Base-by-base conservation (phyloP, 306 rosid species). In the Sicyos baderoa region DNA sequence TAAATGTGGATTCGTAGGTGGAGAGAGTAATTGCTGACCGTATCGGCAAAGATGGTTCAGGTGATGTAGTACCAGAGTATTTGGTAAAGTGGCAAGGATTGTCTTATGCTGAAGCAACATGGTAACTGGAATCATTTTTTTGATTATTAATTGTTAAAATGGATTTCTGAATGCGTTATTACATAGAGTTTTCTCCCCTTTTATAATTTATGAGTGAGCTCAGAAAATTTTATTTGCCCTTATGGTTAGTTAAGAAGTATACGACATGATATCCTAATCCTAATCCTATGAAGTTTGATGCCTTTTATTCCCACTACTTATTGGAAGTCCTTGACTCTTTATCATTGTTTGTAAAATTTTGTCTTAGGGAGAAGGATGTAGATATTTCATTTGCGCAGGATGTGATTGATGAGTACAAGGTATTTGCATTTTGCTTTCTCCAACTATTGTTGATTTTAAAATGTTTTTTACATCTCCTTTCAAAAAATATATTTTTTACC, bases 1-100 rank as follows among this genome's bases (percentile, higher is more conserved):
- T 68, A 25, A 53, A 18, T 74, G 55, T 72, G 71, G 50, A 51
- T 67, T 76, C 45, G 65, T 82, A 93, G 97, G 99, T 85, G 75
- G 99, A 94, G 85, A 90, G 99, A 83, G 37, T 94, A 63, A 88
- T 94, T 83, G 80, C 99, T 17, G 96, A 90, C 78, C 86, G 96
- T 72, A 85, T 94, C 78, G 84, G 78, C 72, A 86, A 84, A 81
- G 99, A 90, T 80, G 81, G 74, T 73, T 80, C 90, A 71, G 90
- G 82, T 54, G 79, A 86, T 85, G 92, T 88, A 57, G 76, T 83
- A 74, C 95, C 91, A 5, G 99, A 94, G 74, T 94, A 88, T 80
- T 86, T 94, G 74, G 97, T 94, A 76, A 94, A 94, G 84, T 94
- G 99, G 99, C 97, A 90, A 72, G 99, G 99, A 74, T 78, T 94